phyloP scores from a whole-genome alignment of 352 stramenopile species.

The Achlya hypogyna region DNA sequence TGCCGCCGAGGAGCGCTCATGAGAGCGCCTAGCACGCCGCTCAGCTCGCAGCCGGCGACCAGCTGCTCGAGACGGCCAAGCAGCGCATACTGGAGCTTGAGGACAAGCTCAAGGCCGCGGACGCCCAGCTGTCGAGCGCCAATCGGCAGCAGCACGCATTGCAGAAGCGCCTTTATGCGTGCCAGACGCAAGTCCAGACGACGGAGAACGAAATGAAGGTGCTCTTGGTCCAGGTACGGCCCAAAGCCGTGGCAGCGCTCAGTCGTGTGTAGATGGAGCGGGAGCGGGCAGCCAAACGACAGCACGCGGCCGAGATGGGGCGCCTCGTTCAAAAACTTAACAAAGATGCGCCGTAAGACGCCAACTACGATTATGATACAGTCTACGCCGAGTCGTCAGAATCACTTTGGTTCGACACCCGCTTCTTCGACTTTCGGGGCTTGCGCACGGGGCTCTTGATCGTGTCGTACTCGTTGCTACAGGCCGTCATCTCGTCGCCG shows the following conservation, averaged over 20 bases:
- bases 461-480: constrained; percentile 5
- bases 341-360: neutral
- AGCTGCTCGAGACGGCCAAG: neutral
- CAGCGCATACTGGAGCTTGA: neutral
- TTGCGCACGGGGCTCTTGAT: neutral
- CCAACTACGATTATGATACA: neutral
- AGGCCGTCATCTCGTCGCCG: neutral
- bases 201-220: constrained; percentile 21
- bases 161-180: neutral
- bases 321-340: constrained; percentile 11
- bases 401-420: neutral
- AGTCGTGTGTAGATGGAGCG: constrained; percentile 12
- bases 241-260: neutral
- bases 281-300: constrained; percentile 5
- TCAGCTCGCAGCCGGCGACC: neutral
- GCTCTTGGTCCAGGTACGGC: constrained; percentile 2
- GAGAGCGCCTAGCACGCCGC: neutral
- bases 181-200: constrained; percentile 1
- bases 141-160: neutral
- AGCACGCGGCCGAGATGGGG: constrained; percentile 9
- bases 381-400: neutral
- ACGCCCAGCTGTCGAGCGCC: neutral
- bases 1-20: neutral
- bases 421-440: constrained; percentile 10
- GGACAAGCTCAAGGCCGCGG: neutral